Evolutionary conservation across 495 filamentous ascomycete species (phyloP), one percentile per base, ranked within the genome.

Genomic region (Friedmanniomyces simplex): DNA sequence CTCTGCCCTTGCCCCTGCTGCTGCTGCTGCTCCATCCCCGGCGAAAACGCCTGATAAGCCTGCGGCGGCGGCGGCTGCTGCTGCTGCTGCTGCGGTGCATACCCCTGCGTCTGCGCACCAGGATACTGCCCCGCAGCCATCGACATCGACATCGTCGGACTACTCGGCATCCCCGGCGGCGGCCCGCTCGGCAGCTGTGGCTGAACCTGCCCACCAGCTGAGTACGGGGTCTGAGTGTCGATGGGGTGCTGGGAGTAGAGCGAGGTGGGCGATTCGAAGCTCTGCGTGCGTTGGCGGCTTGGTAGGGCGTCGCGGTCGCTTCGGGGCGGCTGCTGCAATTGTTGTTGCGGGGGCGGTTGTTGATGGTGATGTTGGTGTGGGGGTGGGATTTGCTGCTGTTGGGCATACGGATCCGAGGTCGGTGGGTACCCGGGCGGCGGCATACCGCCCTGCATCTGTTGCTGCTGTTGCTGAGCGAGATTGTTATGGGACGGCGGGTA

Each of bases 41-140:
- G 25, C 49, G 25, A 32, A 52, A 34, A 52, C 43, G 64, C 54
- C 55, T 64, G 62, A 62, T 63, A 62, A 30, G 55, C 55, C 62
- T 62, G 65, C 49, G 63, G 60, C 10, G n/a, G 45, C 50, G 18
- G 30, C 18, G 14, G 28, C 37, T 58, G 56, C 8, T 50, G 21
- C 55, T 62, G 60, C 16, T 55, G 52, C 52, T 8, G 52, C 36
- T 42, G 52, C 42, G 24, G 22, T 16, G 53, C 12, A 10, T 13
- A 21, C 2, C 13, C 3, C 25, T 16, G 20, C 20, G 26, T n/a
- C n/a, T n/a, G n/a, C n/a, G n/a, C n/a, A 22, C 20, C n/a, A 20
- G 58, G 24, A 45, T 28, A 46, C 34, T 50, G 45, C 30, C 4
- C 4, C 28, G 28, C 28, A 3, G 28, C 10, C 28, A 32, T 32